Evolutionary conservation across 805 yeast genomes (phyloP), one percentile per base, ranked within the genome.

Genomic region (Kluyveromyces siamensis): DNA sequence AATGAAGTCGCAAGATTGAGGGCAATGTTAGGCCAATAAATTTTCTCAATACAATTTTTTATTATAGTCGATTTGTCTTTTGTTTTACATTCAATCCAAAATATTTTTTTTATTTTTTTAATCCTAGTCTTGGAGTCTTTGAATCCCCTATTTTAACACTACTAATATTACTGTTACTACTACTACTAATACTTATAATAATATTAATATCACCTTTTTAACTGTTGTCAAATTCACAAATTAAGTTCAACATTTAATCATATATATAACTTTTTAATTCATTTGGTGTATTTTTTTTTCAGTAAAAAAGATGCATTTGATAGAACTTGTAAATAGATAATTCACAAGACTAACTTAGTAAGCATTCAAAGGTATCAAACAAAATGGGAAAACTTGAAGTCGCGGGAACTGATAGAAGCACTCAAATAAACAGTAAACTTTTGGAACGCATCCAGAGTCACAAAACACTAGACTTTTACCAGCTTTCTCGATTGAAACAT

Each of bases 1-100:
- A 70, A 69, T 17, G 96, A 89, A 67, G 79, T 88, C 52, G 65
- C 60, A 43, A 73, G 85, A 66, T 73, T 86, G 58, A 77, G 71
- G 65, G 68, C 70, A 45, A 60, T 81, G 55, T 68, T 81, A 52
- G 69, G 48, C 36, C 46, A 44, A 13, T 30, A 43, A 19, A 39
- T 10, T 30, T 30, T 30, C 14, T 30, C 14, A 11, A 13, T 18
- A 42, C 37, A 10, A 10, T 37, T 43, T 14, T 41, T 27, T 44
- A 25, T 39, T 25, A 36, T 7, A 43, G 16, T n/a, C 19, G 19
- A 16, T 45, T 27, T 41, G 46, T 45, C 37, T 39, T 35, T 39
- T 18, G 19, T 35, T 42, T 13, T 47, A 18, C 19, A 4, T 16
- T 27, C 37, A 36, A n/a, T 41, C 33, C 41, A 36, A 25, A 10